Conservation (phyloP, 1,139 yeast genomes). For the Saccharomyces hybrid region DNA sequence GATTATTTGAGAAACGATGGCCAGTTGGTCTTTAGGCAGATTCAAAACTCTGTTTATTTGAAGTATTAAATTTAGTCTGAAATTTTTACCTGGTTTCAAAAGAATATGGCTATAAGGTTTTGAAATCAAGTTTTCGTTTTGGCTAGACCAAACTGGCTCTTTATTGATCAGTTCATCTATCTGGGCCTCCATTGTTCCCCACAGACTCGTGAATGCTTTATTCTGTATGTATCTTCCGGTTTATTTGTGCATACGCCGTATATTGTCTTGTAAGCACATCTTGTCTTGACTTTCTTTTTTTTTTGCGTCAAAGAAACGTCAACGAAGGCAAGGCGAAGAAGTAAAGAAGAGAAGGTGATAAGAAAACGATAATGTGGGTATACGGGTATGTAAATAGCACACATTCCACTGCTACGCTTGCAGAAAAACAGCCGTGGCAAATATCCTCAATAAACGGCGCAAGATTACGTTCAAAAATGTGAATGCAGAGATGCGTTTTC, state of each 20-base stretch:
- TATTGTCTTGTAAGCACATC: background rate
- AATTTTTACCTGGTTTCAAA: slow-evolving; percentile 48
- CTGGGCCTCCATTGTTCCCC: slow-evolving; percentile 2
- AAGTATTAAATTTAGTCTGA: slow-evolving; percentile 42
- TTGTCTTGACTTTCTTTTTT: background rate
- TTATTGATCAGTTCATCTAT: slow-evolving; percentile 14
- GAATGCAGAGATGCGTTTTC: too few species aligned
- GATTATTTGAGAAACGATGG: slow-evolving; percentile 39
- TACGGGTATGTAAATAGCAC: too few species aligned
- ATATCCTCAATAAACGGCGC: background rate
- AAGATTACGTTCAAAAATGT: too few species aligned
- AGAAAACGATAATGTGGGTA: background rate
- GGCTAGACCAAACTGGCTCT: slow-evolving; percentile 19
- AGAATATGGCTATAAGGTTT: slow-evolving; percentile 47
- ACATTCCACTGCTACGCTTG: too few species aligned
- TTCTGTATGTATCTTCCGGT: background rate
- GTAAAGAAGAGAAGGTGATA: background rate
- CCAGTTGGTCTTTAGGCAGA: slow-evolving; percentile 35
- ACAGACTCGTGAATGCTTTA: background rate
- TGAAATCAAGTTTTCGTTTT: slow-evolving; percentile 16
- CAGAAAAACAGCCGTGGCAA: background rate
- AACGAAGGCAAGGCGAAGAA: background rate
- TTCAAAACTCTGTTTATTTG: slow-evolving; percentile 44
- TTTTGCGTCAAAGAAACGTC: background rate
- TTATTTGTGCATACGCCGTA: background rate